These are phyloP conservation scores for Populus tremula DNA, from an alignment of 345 rosid genomes.

Conservation along the genomic window DNA sequence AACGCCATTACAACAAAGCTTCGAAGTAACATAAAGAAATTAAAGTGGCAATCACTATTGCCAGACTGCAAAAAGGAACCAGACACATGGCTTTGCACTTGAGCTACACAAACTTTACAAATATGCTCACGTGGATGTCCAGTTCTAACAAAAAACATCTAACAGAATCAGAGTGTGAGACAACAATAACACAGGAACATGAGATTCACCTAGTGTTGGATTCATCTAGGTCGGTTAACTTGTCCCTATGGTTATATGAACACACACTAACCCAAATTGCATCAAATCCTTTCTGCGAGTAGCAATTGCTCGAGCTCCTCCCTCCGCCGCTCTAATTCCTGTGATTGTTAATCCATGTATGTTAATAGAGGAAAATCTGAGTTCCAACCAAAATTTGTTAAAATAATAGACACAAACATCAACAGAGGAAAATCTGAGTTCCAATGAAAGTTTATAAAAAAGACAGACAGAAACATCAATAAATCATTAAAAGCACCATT, in stretches of 20 bases:
- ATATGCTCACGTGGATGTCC: background rate
- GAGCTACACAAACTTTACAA: background rate
- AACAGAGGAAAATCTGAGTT: background rate
- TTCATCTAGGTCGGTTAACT: background rate
- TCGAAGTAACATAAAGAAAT: background rate
- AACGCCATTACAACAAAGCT: background rate
- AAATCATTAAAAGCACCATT: background rate
- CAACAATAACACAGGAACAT: conserved; percentile 2
- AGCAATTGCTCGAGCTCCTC: conserved; percentile 89
- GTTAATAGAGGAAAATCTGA: background rate
- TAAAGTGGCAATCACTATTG: background rate
- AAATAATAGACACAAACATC: background rate
- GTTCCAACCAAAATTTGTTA: background rate
- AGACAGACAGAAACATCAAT: background rate
- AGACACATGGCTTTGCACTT: background rate
- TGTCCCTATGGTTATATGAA: conserved; percentile 4
- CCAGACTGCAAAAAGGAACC: background rate
- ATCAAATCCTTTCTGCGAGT: conserved; percentile 46
- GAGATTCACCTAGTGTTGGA: background rate
- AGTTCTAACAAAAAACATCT: background rate
- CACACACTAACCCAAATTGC: background rate
- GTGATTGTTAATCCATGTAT: conserved; percentile 13
- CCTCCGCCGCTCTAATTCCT: conserved; percentile 79
- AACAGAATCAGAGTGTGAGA: background rate
- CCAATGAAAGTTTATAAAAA: background rate